Evolutionary conservation across 768 basidiomycete genomes (phyloP), one percentile per base, ranked within the genome.

Genomic region (Termitomyces heimii): DNA sequence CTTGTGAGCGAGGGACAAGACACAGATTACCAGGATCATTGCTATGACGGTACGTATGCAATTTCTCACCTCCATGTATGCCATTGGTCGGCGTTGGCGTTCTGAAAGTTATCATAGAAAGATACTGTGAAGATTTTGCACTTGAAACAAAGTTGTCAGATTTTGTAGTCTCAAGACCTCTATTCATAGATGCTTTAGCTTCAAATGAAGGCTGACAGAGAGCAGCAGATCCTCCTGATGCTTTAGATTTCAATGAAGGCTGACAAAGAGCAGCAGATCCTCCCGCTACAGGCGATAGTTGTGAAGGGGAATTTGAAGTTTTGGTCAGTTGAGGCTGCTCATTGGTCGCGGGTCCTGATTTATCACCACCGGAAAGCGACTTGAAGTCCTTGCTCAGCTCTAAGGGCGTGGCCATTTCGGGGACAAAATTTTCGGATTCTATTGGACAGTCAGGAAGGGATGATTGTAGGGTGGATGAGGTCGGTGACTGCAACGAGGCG

Each of bases 11-110:
- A 44, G 60, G 63, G 4, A 68, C 51, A 4, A 71, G 58, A 37
- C 53, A 62, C 28, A 70, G 37, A 48, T 72, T 64, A n/a, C 70
- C 71, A 8, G 56, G 42, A 58, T 72, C 68, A 18, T 64, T 54
- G 34, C 70, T 63, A 26, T 57, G 65, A 32, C 63, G 62, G 35
- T 67, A 49, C 13, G 60, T 65, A 35, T 63, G 66, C n/a, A 66
- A 47, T 24, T 63, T 59, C 12, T 55, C 52, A 49, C 20, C 18
- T 37, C 31, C 10, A 18, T 53, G 34, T 24, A 6, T 20, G 40
- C 10, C 26, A 24, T 39, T 43, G 20, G 18, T 53, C 18, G 53
- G 48, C 20, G 42, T 46, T 26, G 43, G 44, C 14, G 43, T 32
- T 46, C 16, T 42, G 35, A 20, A 35, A 24, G 8, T 16, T n/a